Evolutionary conservation across 257 asterid genomes (phyloP).

Genomic region (Linaria vulgaris): DNA sequence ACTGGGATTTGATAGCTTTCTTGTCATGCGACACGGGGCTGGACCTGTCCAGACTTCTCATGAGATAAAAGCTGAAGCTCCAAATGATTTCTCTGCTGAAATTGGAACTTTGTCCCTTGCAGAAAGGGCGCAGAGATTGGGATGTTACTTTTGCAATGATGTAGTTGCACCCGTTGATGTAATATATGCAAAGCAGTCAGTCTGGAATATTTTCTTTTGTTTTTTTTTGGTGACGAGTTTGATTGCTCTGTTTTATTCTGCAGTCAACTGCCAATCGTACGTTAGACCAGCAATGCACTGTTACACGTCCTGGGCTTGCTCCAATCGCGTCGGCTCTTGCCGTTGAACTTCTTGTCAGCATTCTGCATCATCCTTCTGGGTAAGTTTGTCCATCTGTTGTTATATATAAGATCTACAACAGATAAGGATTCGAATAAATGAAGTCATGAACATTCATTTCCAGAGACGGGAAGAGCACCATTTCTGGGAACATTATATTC

Average conservation of each 20-base stretch:
- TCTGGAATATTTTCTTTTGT: background rate
- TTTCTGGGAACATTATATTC: background rate
- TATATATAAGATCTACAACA: background rate
- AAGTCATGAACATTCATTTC: background rate
- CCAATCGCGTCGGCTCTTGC: slow-evolving; percentile 98
- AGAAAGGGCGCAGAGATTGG: slow-evolving; percentile 56
- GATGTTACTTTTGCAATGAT: slow-evolving; percentile 96
- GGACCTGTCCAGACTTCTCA: slow-evolving; percentile 53
- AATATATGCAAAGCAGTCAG: slow-evolving; percentile 28
- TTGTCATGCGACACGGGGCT: slow-evolving; percentile 97
- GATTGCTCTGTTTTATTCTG: slow-evolving; percentile 23
- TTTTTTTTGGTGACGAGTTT: slow-evolving; percentile 7
- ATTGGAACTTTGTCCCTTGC: slow-evolving; percentile 36
- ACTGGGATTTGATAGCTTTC: slow-evolving; percentile 94
- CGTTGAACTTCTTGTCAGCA: slow-evolving; percentile 84
- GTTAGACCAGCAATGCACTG: slow-evolving; percentile 97
- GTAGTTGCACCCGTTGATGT: slow-evolving; percentile 97
- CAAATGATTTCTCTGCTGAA: slow-evolving; percentile 38
- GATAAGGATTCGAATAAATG: background rate
- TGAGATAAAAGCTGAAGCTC: slow-evolving; percentile 35
- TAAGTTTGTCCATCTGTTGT: slow-evolving; percentile 35
- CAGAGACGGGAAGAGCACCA: background rate
- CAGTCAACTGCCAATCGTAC: slow-evolving; percentile 96
- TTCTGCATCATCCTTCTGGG: slow-evolving; percentile 91
- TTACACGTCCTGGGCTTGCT: slow-evolving; percentile 98